Evolutionary conservation across 2,329 filamentous ascomycete genomes (phyloP), one percentile per base, ranked within the genome.

Genomic region (Verticillium alfalfae): DNA sequence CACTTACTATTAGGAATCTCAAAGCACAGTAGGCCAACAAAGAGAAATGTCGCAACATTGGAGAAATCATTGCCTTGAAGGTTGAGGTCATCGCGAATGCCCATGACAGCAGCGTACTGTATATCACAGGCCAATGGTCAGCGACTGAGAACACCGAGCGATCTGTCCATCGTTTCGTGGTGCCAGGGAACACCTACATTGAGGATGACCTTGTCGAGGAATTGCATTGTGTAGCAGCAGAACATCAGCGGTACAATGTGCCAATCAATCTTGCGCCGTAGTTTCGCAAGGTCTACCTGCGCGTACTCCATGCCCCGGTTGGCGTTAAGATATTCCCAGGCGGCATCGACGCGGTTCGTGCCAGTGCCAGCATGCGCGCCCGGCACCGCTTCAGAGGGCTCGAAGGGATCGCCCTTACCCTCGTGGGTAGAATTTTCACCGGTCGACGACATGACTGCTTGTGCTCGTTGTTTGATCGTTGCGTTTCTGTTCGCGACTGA

Each of bases 41-140:
- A 89, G 66, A 89, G 84, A 34, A 84, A 81, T 0, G 85, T 87
- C 2, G 85, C 84, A 18, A 85, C 72, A 71, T 86, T 86, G 57
- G 83, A 84, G 70, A 88, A 89, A 57, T 89, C 79, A 63, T 88
- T 87, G 18, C 82, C 82, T 13, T 72, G 70, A 57, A 89, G 77
- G 0, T 80, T 74, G 7, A 86, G 76, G 62, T 88, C 84, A 58
- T 78, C 71, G 26, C 72, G 75, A 8, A 90, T 70, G 3, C 86
- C 85, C 87, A 89, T 90, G 59, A 90, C 85, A 63, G 83, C 84
- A 18, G 85, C 85, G 68, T 89, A 89, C 81, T 87, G 70, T 58
- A 61, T n/a, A 34, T 16, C 18, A 34, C 18, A 56, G 41, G 36
- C 36, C 22, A 36, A 58, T 64, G 16, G 52, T 60, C 34, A 55